A percentile compares a stretch with the other conserved stretches of the same genome.
These are phyloP conservation scores for Catharanthus roseus DNA, from an alignment of 257 asterid species.

Conservation along the genomic window DNA sequence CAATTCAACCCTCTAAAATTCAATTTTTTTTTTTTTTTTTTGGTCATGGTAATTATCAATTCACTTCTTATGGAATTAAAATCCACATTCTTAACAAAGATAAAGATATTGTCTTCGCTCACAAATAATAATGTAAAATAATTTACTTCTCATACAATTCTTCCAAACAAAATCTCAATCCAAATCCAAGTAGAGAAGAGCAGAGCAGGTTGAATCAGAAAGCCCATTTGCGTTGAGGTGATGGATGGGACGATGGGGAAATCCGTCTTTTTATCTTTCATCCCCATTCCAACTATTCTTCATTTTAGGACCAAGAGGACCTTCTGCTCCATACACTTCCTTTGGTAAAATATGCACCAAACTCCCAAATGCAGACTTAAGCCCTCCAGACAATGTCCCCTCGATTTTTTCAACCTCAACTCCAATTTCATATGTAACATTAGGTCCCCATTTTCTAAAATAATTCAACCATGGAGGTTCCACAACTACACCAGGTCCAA, in stretches of 20 bases:
- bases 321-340: constrained; percentile 63
- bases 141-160: too few species aligned
- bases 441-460: constrained; percentile 71
- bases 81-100: too few species aligned
- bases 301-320: constrained; percentile 80
- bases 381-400: constrained; percentile 22
- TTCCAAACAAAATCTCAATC: too few species aligned
- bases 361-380: constrained; percentile 31
- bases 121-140: too few species aligned
- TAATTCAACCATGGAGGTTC: constrained; percentile 80
- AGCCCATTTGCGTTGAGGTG: too few species aligned
- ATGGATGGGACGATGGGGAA: background rate
- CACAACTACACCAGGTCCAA: constrained; percentile 25
- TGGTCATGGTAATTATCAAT: too few species aligned
- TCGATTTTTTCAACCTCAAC: constrained; percentile 34
- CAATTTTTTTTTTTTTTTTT: too few species aligned
- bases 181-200: too few species aligned
- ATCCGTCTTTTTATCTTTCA: constrained; percentile 25
- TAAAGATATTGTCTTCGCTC: too few species aligned
- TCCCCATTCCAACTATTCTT: constrained; percentile 60
- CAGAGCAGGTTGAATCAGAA: too few species aligned
- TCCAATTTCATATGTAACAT: constrained; percentile 31
- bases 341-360: constrained; percentile 42
- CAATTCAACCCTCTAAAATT: background rate
- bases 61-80: too few species aligned